Evolutionary conservation across 2,329 filamentous ascomycete species (phyloP).

Genomic region (Diaporthe sp.): DNA sequence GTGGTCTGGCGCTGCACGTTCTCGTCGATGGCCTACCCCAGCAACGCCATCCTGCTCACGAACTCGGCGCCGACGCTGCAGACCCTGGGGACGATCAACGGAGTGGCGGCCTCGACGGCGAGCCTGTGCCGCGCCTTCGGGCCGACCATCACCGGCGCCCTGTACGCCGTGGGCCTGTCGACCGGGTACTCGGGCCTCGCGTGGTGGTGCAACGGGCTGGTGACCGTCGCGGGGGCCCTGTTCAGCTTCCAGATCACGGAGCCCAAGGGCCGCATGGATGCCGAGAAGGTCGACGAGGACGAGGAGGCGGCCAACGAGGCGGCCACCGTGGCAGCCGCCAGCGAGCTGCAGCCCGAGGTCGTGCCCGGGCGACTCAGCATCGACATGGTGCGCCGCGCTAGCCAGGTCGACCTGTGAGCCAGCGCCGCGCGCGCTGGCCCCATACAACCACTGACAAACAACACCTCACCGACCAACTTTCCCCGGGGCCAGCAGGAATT

Average conservation of each 20-base stretch:
- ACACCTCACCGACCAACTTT: not conserved
- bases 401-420: constrained; percentile 39
- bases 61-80: constrained; percentile 88
- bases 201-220: constrained; percentile 90
- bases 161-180: constrained; percentile 85
- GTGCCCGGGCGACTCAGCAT: constrained; percentile 40
- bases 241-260: constrained; percentile 84
- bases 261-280: constrained; percentile 59
- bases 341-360: constrained; percentile 42
- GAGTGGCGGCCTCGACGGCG: constrained; percentile 90
- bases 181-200: constrained; percentile 88
- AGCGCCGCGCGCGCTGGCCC: not conserved
- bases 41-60: constrained; percentile 88
- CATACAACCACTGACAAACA: not conserved
- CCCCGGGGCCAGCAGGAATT: constrained; percentile 6
- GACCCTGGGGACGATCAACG: constrained; percentile 92
- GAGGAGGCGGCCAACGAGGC: constrained; percentile 55
- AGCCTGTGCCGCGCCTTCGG: constrained; percentile 91
- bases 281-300: constrained; percentile 52
- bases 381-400: constrained; percentile 40
- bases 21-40: constrained; percentile 90
- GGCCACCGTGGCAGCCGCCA: constrained; percentile 38
- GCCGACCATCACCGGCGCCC: constrained; percentile 86
- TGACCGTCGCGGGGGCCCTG: constrained; percentile 81
- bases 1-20: constrained; percentile 95